Evolutionary conservation across 169 alveolate species (phyloP), one percentile per base, ranked within the genome.

Genomic region (Plasmodium knowlesi): DNA sequence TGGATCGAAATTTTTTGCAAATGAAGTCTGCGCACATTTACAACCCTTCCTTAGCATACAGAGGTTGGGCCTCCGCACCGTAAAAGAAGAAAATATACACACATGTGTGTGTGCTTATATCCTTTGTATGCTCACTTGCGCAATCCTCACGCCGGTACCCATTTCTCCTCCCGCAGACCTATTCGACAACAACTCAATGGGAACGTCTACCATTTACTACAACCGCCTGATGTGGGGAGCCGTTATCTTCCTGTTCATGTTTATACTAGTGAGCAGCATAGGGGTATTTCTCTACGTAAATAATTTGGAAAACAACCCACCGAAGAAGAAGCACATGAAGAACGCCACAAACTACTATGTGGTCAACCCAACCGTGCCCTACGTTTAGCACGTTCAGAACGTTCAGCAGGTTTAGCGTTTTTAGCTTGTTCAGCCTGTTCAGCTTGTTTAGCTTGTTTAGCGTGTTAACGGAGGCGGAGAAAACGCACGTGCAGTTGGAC

Each of bases 201-300:
- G 95, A 5, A 82, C 84, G 14, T 80, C 95, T 34, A 90, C 95
- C 5, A 67, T 90, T 67, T 90, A 90, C 41, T 90, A 81, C 78
- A 80, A 88, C 53, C 53, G 95, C 16, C 57, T 90, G n/a, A 82
- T 90, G 92, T 90, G 95, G 95, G 95, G 90, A 1, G 90, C 74
- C 57, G 46, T 90, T 9, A 71, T 90, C 28, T 82, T 90, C 83
- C 41, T 90, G 6, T 19, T 90, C 25, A 90, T 90, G 90, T 90
- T 90, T 67, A 70, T 90, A 43, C 22, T 90, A 14, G 92, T 90
- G 30, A 70, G 85, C 46, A 70, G 61, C 54, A 90, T 90, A 22
- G 95, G 95, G 50, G 50, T 81, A 37, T 90, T 70, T 53, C 83
- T 90, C 8, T 90, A 90, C 53, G 84, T 90, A 14, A 54, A 81